phyloP scores from a whole-genome alignment of 2,329 filamentous ascomycete species.

The Alternaria brassicicola region DNA sequence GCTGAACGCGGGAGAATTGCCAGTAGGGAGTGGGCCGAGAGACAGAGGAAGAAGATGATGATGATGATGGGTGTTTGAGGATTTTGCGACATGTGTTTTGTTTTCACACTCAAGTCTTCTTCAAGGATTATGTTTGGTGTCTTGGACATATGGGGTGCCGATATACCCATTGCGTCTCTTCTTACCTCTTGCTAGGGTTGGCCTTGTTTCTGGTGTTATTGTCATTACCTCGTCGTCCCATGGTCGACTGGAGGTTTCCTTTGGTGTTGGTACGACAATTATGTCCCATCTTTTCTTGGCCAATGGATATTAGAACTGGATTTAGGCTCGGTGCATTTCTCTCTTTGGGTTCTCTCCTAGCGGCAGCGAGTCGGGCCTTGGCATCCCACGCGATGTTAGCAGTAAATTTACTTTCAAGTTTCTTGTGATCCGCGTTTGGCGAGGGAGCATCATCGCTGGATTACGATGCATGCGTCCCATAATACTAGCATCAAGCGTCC shows the following conservation, averaged over 20 bases:
- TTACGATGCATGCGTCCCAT: neutral
- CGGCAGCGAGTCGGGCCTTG: neutral
- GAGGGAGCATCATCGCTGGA: neutral
- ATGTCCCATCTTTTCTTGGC: neutral
- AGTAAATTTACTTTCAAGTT: neutral
- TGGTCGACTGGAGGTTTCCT: constrained; percentile 6
- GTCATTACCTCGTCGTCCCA: constrained; percentile 4
- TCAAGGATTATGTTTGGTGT: neutral
- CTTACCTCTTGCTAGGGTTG: neutral
- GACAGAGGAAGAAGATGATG: constrained; percentile 51
- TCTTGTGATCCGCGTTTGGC: neutral
- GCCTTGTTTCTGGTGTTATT: neutral
- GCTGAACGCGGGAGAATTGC: constrained; percentile 53
- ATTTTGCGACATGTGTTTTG: neutral
- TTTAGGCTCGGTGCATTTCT: neutral
- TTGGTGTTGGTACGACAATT: neutral
- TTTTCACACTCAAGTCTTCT: neutral
- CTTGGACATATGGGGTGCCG: neutral
- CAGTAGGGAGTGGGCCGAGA: constrained; percentile 58
- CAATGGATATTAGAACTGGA: neutral
- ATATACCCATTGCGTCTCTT: neutral
- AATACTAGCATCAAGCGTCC: neutral
- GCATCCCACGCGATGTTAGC: neutral
- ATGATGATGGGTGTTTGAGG: constrained; percentile 33
- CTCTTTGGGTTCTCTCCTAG: neutral